Evolutionary conservation across 805 yeast genomes (phyloP).

Genomic region (Sungouiella thailandica): DNA sequence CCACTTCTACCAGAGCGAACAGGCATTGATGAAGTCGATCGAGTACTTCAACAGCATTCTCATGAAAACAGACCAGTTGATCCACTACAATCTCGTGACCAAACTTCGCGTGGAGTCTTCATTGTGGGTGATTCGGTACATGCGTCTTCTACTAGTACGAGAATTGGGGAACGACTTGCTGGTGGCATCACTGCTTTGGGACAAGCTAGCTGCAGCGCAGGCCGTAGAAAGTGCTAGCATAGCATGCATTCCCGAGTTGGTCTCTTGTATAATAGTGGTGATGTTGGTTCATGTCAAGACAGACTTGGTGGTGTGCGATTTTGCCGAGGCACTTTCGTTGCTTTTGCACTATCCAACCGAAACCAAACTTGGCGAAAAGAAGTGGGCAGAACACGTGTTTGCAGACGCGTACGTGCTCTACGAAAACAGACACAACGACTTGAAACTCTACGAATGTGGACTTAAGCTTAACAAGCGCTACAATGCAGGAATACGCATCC

Average conservation of each 20-base stretch:
- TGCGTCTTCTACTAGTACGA: slow-evolving; percentile 41
- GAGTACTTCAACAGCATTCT: slow-evolving; percentile 43
- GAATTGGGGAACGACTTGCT: slow-evolving; percentile 41
- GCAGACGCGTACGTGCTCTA: slow-evolving; percentile 32
- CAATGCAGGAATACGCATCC: slow-evolving; percentile 34
- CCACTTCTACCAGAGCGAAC: slow-evolving; percentile 34
- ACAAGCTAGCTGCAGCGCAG: slow-evolving; percentile 34
- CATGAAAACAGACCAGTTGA: slow-evolving; percentile 46
- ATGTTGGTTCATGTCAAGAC: slow-evolving; percentile 42
- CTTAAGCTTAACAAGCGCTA: slow-evolving; percentile 34
- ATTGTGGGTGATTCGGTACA: slow-evolving; percentile 52
- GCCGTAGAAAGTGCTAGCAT: neutral
- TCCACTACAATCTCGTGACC: slow-evolving; percentile 40
- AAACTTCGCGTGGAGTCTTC: slow-evolving; percentile 45
- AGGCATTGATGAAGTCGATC: slow-evolving; percentile 40
- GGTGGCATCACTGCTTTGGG: slow-evolving; percentile 42
- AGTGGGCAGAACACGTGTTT: slow-evolving; percentile 24
- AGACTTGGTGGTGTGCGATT: slow-evolving; percentile 43
- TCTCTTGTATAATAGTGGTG: slow-evolving; percentile 39
- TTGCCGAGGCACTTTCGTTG: slow-evolving; percentile 46
- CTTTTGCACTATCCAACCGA: slow-evolving; percentile 47
- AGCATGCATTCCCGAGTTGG: slow-evolving; percentile 25
- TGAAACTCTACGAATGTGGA: slow-evolving; percentile 38
- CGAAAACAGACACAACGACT: slow-evolving; percentile 29
- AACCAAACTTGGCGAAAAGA: slow-evolving; percentile 9